A percentile compares a stretch with the other conserved stretches of the same genome.
Conservation (phyloP, 2,329 filamentous ascomycete genomes). For the Trichophyton benhamiae region DNA sequence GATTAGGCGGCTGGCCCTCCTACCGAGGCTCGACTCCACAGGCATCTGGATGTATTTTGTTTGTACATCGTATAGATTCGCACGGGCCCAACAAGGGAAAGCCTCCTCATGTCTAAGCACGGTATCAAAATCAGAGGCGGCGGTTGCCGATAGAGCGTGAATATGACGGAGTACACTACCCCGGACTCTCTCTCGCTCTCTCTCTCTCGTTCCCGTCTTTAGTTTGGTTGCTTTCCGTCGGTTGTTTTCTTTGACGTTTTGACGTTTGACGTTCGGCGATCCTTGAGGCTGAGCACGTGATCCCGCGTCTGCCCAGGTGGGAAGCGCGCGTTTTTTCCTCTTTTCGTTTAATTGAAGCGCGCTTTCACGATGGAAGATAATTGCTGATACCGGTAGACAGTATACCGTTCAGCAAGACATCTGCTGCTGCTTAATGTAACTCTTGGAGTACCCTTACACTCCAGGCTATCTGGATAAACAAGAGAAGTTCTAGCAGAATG, state of each 20-base stretch:
- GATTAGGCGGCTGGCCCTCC: not conserved
- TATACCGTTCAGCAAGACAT: too few species aligned
- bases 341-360: not conserved
- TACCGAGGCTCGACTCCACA: not conserved
- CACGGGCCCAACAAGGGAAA: too few species aligned
- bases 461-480: not conserved
- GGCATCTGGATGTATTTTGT: not conserved
- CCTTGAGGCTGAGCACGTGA: not conserved
- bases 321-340: not conserved
- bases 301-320: not conserved
- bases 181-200: too few species aligned
- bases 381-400: too few species aligned
- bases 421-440: too few species aligned
- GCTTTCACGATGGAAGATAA: not conserved
- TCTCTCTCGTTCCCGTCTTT: too few species aligned
- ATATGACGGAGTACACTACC: too few species aligned
- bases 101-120: not conserved
- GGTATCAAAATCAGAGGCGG: not conserved
- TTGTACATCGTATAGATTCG: too few species aligned
- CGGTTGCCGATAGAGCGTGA: not conserved
- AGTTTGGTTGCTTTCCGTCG: too few species aligned
- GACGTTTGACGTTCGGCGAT: not conserved
- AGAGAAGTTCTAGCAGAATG: not conserved
- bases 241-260: too few species aligned
- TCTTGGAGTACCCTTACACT: not conserved